Evolutionary conservation across 2,329 filamentous ascomycete species (phyloP), one percentile per base, ranked within the genome.

Genomic region (Penicillium sp.): DNA sequence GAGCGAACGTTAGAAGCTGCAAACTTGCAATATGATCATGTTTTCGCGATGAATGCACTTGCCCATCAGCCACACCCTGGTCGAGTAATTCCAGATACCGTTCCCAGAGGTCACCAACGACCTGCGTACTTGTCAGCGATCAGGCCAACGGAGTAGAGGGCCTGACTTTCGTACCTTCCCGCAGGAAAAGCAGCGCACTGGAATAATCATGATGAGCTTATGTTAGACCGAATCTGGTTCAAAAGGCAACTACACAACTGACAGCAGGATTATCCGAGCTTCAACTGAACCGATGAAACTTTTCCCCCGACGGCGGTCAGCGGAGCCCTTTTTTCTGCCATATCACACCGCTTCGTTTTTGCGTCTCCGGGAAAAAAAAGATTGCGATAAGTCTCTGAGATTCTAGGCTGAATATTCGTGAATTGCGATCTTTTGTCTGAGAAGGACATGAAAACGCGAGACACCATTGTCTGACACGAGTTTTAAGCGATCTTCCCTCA

Each of bases 121-220:
- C 93, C 93, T 97, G 66, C 26, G 50, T 26, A 47, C 49, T 45
- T 18, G 51, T 46, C 47, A 48, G 38, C 47, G 36, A 57, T 42
- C 52, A 45, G 9, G 18, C 13, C 6, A 39, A 4, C 9, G 18
- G 40, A 13, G 39, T 36, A 24, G 40, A 18, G 25, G 13, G 40
- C 13, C 11, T 28, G 28, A 18, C 32, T 59, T 24, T 28, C 72
- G 51, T 73, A 95, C 93, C 88, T 98, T 98, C 72, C 93, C 93
- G 72, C 93, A 98, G 49, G 93, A 97, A 74, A 98, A 98, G 76
- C 93, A 98, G 60, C 93, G 89, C 58, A 98, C 88, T 3, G 93
- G 93, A 60, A 98, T 97, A 73, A 98, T 98, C 93, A 98, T 98
- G 43, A 50, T 46, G 45, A 29, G 43, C 28, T 39, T 24, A 32